phyloP scores from a whole-genome alignment of 805 yeast genomes.

The Cephaloascus albidus region DNA sequence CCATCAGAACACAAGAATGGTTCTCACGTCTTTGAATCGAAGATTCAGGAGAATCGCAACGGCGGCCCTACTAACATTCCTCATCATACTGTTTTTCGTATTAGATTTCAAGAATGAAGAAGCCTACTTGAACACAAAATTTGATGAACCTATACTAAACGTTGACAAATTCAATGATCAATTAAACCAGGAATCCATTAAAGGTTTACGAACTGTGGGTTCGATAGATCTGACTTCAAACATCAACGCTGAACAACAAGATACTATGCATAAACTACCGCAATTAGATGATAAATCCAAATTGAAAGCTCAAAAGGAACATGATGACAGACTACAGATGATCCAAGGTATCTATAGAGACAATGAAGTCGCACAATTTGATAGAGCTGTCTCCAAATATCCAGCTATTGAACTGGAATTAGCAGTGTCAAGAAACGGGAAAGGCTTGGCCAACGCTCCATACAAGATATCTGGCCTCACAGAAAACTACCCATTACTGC shows the following conservation, averaged over 20 bases:
- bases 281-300: neutral
- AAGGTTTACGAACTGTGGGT: neutral
- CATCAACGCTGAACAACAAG: neutral
- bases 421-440: neutral
- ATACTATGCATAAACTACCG: too few relatives aligned
- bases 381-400: neutral
- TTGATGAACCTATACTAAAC: neutral
- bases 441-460: neutral
- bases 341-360: too few relatives aligned
- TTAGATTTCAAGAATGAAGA: constrained; percentile 1
- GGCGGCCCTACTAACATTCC: neutral
- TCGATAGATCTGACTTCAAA: neutral
- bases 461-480: neutral
- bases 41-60: neutral
- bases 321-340: neutral
- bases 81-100: neutral
- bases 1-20: too few relatives aligned
- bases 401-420: neutral
- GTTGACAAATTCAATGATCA: neutral
- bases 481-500: neutral
- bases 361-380: neutral
- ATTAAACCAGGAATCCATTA: neutral
- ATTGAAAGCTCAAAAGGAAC: neutral
- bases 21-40: neutral
- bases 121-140: neutral